Conservation (phyloP, 179 eudicot genomes). For the Heliamphora pulchella region DNA sequence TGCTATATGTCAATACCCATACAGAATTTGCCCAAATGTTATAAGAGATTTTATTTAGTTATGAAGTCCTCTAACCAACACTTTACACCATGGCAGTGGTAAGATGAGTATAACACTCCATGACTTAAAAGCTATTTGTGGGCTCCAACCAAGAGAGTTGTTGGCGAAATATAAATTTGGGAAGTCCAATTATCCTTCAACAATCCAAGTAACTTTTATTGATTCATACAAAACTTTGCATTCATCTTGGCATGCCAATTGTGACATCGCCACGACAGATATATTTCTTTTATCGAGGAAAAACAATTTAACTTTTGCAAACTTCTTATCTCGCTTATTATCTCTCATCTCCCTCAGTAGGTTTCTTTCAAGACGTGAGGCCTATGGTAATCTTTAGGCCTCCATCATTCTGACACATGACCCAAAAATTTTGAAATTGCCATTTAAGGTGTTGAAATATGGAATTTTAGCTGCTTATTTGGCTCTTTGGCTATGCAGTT, state of each 20-base stretch:
- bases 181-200: not conserved
- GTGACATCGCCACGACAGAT: not conserved
- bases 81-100: not conserved
- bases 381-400: too few relatives aligned
- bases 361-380: too few relatives aligned
- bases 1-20: not conserved
- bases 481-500: not conserved
- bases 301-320: not conserved
- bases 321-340: too few relatives aligned
- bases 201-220: not conserved
- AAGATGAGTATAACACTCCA: not conserved
- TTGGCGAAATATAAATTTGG: too few relatives aligned
- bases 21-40: not conserved
- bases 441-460: too few relatives aligned
- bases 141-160: not conserved
- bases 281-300: not conserved
- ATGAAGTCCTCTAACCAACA: not conserved
- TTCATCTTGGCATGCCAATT: not conserved
- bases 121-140: not conserved
- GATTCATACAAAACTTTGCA: not conserved
- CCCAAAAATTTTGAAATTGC: too few relatives aligned
- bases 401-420: too few relatives aligned
- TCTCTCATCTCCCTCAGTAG: too few relatives aligned
- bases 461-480: not conserved
- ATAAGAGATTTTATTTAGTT: not conserved